These are phyloP conservation scores for Leccinum uliginosum DNA, from an alignment of 768 basidiomycete genomes.

Conservation along the genomic window DNA sequence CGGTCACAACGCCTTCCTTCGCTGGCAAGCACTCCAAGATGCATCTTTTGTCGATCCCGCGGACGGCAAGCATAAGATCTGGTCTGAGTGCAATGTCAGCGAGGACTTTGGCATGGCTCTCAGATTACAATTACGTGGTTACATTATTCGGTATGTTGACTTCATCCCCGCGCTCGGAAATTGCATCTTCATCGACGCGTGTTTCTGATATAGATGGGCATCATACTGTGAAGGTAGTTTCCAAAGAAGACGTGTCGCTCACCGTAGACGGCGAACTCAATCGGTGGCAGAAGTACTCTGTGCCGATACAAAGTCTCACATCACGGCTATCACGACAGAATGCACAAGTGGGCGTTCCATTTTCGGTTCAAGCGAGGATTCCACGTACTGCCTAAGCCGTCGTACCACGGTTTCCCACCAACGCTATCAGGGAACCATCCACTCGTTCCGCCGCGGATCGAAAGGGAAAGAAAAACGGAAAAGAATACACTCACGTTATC, in stretches of 20 bases:
- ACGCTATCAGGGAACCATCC: slow-evolving; percentile 46
- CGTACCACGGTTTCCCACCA: slow-evolving; percentile 60
- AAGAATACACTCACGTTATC: slow-evolving; percentile 29
- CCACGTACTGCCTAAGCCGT: slow-evolving; percentile 46
- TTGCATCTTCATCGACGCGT: neutral
- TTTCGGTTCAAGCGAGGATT: slow-evolving; percentile 7
- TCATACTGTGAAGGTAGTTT: slow-evolving; percentile 82
- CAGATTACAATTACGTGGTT: slow-evolving; percentile 55
- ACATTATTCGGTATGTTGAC: slow-evolving; percentile 53
- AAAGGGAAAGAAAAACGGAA: neutral
- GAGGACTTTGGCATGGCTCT: slow-evolving; percentile 72
- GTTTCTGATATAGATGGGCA: slow-evolving; percentile 47
- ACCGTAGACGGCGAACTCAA: slow-evolving; percentile 90
- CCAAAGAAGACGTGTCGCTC: slow-evolving; percentile 87
- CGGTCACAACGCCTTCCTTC: slow-evolving; percentile 84
- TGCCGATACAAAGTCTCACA: slow-evolving; percentile 61
- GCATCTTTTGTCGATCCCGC: slow-evolving; percentile 62
- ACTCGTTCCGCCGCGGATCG: slow-evolving; percentile 47
- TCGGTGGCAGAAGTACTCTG: slow-evolving; percentile 86
- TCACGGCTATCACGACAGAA: slow-evolving; percentile 40
- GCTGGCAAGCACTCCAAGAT: slow-evolving; percentile 87
- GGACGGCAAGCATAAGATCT: slow-evolving; percentile 62
- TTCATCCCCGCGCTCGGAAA: neutral
- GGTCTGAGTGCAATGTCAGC: slow-evolving; percentile 63
- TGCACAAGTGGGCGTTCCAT: slow-evolving; percentile 10